Conservation (phyloP, 805 yeast genomes). For the Metschnikowia sp. region DNA sequence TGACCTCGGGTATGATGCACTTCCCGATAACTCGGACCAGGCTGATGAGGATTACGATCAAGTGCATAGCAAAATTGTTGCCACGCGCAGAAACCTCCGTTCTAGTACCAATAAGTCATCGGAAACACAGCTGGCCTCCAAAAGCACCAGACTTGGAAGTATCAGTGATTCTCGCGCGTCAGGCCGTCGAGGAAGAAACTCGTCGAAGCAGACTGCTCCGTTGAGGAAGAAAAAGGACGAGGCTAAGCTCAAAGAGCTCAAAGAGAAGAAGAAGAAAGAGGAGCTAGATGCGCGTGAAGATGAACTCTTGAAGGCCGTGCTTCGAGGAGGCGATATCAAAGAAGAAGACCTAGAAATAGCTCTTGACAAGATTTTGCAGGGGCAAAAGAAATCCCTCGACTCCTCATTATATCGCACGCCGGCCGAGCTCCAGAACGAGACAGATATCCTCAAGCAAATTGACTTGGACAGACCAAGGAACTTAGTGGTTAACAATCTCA, state of each 20-base stretch:
- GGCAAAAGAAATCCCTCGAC: slow-evolving; percentile 21
- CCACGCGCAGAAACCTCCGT: slow-evolving; percentile 1
- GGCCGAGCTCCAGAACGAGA: slow-evolving; percentile 19
- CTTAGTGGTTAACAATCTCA: slow-evolving; percentile 52
- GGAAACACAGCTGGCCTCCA: background rate
- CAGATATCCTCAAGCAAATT: slow-evolving; percentile 16
- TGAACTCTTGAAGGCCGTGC: slow-evolving; percentile 24
- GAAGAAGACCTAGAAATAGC: slow-evolving; percentile 23
- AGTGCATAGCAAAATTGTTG: slow-evolving; percentile 1
- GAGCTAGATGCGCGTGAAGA: slow-evolving; percentile 14
- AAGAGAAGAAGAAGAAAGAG: slow-evolving; percentile 1
- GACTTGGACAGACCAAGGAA: slow-evolving; percentile 42
- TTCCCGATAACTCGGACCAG: slow-evolving; percentile 9
- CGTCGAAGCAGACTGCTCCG: background rate
- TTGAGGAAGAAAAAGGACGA: background rate
- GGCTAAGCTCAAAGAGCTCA: background rate
- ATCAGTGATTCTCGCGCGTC: background rate
- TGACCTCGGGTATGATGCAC: slow-evolving; percentile 11
- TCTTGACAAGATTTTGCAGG: slow-evolving; percentile 15
- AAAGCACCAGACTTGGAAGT: slow-evolving; percentile 5
- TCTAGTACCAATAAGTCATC: background rate
- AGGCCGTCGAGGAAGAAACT: background rate
- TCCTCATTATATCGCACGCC: slow-evolving; percentile 18
- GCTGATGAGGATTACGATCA: slow-evolving; percentile 13
- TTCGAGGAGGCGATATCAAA: slow-evolving; percentile 30